A percentile compares a stretch with the other conserved stretches of the same genome.
These are phyloP conservation scores for Colletotrichum destructivum DNA, from an alignment of 2,329 filamentous ascomycete genomes.

Conservation along the genomic window DNA sequence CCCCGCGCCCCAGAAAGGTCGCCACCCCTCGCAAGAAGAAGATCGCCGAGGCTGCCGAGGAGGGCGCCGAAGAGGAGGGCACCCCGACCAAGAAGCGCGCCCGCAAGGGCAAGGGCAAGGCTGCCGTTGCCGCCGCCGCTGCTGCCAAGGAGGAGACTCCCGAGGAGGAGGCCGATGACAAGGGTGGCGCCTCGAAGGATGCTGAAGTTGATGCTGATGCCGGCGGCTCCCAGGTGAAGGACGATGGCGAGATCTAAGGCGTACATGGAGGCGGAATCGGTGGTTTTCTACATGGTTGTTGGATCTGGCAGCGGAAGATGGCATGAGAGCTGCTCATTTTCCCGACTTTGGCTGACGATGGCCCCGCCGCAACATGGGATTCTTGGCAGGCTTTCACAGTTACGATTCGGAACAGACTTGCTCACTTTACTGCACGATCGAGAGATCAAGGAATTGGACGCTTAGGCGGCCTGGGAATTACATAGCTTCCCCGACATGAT, in stretches of 20 bases:
- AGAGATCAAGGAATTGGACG: neutral
- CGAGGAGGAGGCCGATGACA: neutral
- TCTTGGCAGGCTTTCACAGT: neutral
- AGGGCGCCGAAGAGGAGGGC: slow-evolving; percentile 9
- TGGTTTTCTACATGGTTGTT: neutral
- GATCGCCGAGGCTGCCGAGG: neutral
- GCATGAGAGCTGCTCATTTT: too few relatives aligned
- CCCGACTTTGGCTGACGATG: neutral
- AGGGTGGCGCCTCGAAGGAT: neutral
- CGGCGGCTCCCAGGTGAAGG: neutral
- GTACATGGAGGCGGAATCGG: neutral
- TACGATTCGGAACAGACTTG: too few relatives aligned
- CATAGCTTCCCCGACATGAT: neutral
- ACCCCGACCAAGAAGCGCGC: slow-evolving; percentile 33
- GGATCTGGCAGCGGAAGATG: neutral
- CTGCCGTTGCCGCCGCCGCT: neutral
- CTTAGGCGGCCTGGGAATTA: neutral
- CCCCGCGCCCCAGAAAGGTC: slow-evolving; percentile 24
- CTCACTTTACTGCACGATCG: neutral
- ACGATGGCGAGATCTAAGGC: neutral
- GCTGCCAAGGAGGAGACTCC: neutral
- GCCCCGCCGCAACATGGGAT: neutral
- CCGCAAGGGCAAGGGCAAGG: slow-evolving; percentile 21
- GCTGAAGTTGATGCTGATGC: neutral
- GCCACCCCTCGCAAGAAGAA: slow-evolving; percentile 35